Evolutionary conservation across 495 filamentous ascomycete genomes (phyloP), one percentile per base, ranked within the genome.

Genomic region (Penicillium angulare): DNA sequence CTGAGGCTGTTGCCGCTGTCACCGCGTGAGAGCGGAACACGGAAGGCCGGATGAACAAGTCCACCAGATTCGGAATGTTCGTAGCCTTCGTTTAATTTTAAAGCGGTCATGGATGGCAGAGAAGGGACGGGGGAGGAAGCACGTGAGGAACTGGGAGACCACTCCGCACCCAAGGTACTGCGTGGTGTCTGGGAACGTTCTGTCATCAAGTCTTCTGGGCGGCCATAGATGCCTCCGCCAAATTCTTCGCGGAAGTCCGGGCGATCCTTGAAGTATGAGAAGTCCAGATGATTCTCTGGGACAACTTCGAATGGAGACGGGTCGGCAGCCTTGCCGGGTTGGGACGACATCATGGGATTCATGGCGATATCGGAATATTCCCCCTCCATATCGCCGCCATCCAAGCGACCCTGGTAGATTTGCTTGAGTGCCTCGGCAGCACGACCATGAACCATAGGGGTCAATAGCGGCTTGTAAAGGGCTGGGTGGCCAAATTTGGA

Each of bases 361-460:
- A 98, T 80, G 3, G 73, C 75, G 24, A 89, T 84, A 58, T 88
- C 86, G 10, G 85, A 89, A 66, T 87, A 89, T 17, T 84, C 79
- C 55, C 83, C 85, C 35, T 76, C 68, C 26, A 72, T 67, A 40
- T 87, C 87, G 51, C 76, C 78, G 38, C 79, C 62, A 34, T 78
- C 77, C n/a, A 95, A 73, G 7, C 90, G 84, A 12, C 91, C 93
- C 10, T 81, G 80, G 57, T 96, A 96, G 53, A 97, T 76, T 35
- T 85, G 79, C 29, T 84, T 84, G 27, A 98, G 79, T 29, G 89
- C 78, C 43, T 90, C 88, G 50, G 90, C 85, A 15, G 90, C 89
- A 64, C 86, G 92, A 33, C 88, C 89, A 54, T 93, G 87, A 9
- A 98, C 92, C 93, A 98, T 98, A 0, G 93, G 93, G 0, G 89